Percentiles rank a stretch among this genome's conserved stretches.
Evolutionary conservation across 75 land plant genomes (phyloP).

Genomic region (Sequoiadendron giganteum): DNA sequence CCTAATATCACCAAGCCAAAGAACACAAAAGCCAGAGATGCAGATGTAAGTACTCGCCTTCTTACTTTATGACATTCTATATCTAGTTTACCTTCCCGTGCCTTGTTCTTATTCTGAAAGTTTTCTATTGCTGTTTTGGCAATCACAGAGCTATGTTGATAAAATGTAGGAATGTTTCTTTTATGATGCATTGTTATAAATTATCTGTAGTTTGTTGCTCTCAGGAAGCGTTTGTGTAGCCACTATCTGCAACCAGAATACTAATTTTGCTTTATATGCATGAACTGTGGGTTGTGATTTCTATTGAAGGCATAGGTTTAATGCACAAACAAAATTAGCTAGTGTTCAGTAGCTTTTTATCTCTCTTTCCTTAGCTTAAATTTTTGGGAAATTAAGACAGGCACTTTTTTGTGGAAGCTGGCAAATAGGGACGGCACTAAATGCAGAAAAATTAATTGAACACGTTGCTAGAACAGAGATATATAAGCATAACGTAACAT

Average conservation of each 20-base stretch:
- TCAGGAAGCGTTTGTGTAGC: not conserved
- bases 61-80: not conserved
- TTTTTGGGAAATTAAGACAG: not conserved
- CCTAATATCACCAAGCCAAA: conserved; percentile 84
- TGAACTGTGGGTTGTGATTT: not conserved
- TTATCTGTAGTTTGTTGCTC: not conserved
- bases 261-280: not conserved
- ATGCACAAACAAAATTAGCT: not conserved
- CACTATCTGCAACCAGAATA: not conserved
- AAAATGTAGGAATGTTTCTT: not conserved
- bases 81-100: not conserved
- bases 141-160: not conserved
- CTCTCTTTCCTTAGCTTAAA: not conserved
- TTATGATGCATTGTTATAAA: too few species aligned
- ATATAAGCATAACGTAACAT: not conserved
- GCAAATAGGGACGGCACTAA: not conserved
- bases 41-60: conserved; percentile 62
- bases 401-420: not conserved
- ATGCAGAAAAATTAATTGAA: not conserved
- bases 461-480: not conserved
- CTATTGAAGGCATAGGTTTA: not conserved
- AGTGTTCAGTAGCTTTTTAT: not conserved
- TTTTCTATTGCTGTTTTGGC: not conserved
- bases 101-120: not conserved
- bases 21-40: conserved; percentile 76